Evolutionary conservation across 768 basidiomycete species (phyloP), one percentile per base, ranked within the genome.

Genomic region (Gloeopeniophorella convolvens): DNA sequence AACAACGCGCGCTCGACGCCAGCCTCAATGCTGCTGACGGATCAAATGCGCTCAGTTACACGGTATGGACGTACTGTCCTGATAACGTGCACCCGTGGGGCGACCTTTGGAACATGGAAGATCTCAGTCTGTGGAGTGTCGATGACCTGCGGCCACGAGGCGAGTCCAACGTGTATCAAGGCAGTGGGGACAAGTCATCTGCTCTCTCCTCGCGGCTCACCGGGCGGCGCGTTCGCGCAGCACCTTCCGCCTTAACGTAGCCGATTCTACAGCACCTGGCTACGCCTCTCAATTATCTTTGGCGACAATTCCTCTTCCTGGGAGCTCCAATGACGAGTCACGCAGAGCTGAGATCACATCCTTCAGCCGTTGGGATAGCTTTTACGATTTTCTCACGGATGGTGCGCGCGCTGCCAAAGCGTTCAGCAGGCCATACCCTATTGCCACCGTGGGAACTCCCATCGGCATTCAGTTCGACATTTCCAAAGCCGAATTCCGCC

Each of bases 31-130:
- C 76, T 5, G 74, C 78, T 20, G 93, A 96, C 63, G 92, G 89
- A 0, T 63, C 67, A 9, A 90, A 90, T 57, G 75, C 66, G 30
- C 65, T 94, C 51, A 89, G 75, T 59, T 95, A 80, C 65, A 92
- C 91, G 39, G 69, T 90, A 8, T 96, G 93, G 93, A 87, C 82
- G 28, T 96, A 94, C 63, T 85, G 85, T 51, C 72, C 86, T 0
- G 88, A 95, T 59, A 83, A 83, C 61, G 74, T 72, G 21, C 90
- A 97, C 62, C 71, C 78, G 62, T 96, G 89, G 89, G 92, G 95
- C 12, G 95, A 99, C 67, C 83, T 83, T 1, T 99, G 94, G 95
- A 94, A 97, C 65, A 79, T 89, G 68, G 95, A 99, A 69, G 95
- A 98, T 68, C 65, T 98, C 51, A 91, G 88, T 56, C 55, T 98